Evolutionary conservation across 2,329 filamentous ascomycete species (phyloP), one percentile per base, ranked within the genome.

Genomic region (Ambrosiella xylebori): DNA sequence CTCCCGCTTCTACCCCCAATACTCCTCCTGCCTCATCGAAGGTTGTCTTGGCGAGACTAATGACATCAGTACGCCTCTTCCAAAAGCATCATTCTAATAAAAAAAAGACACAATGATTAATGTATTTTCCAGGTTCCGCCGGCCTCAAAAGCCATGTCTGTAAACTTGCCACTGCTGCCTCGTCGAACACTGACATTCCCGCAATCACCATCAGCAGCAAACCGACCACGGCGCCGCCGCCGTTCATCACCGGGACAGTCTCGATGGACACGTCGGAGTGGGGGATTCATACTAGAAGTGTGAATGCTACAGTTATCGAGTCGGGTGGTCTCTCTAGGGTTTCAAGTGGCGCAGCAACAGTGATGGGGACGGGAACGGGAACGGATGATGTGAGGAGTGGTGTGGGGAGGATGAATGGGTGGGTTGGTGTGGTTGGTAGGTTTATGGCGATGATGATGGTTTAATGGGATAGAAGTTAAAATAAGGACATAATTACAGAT

Each of bases 21-120:
- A 59, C 38, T 55, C 51, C n/a, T 59, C 40, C n/a, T 63, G 60
- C 45, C 40, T 61, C 40, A 59, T 61, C 47, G 61, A 63, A 54
- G 57, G 58, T 27, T 63, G 61, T 36, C 47, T 51, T 15, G 19
- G 47, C 9, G 47, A 51, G 17, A 51, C 19, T 3, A n/a, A n/a
- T 8, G 47, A 51, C 47, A 51, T 51, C 19, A 51, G 47, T 51
- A 51, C 11, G 47, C 11, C 51, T 37, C 39, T 7, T 36, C 27
- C 27, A 53, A n/a, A 47, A 47, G 11, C 13, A 40, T 7, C 41
- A 9, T 35, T 36, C 40, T 6, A 3, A 45, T 56, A 27, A 19
- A 27, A 27, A 51, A 11, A n/a, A 15, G 13, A 11, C 40, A 11
- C 2, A 35, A 19, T 7, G 9, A 51, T 6, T 19, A 35, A 47